These are phyloP conservation scores for Acorus gramineus DNA, from an alignment of 106 monocot species.

Conservation along the genomic window DNA sequence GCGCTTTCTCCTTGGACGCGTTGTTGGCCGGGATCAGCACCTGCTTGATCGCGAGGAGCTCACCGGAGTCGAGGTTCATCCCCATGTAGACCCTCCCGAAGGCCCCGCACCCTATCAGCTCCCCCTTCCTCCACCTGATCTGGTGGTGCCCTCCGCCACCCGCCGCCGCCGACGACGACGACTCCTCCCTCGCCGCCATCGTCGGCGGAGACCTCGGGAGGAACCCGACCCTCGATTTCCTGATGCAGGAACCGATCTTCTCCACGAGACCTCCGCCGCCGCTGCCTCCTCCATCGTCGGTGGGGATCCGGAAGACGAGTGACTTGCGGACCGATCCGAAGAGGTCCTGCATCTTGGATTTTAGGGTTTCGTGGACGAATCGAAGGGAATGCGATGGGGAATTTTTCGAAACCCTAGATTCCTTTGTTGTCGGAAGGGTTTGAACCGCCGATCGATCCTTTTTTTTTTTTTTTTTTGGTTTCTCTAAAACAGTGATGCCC, in stretches of 20 bases:
- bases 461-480: too few species aligned
- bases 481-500: too few species aligned
- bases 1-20: conserved; percentile 78
- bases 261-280: conserved; percentile 30
- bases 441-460: too few species aligned
- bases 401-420: too few species aligned
- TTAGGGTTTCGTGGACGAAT: neutral
- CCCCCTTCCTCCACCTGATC: conserved; percentile 86
- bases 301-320: conserved; percentile 31
- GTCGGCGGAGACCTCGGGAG: conserved; percentile 23
- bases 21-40: conserved; percentile 63
- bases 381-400: neutral
- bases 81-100: conserved; percentile 97
- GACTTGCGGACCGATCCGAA: conserved; percentile 89
- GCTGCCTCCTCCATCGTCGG: conserved; percentile 4
- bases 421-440: too few species aligned
- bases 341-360: conserved; percentile 54
- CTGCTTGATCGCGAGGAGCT: conserved; percentile 84
- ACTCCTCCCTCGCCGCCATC: neutral
- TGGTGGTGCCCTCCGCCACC: conserved; percentile 16
- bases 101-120: conserved; percentile 83
- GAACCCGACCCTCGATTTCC: conserved; percentile 63
- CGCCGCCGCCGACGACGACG: neutral
- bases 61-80: conserved; percentile 94
- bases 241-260: conserved; percentile 61